A percentile compares a stretch with the other conserved stretches of the same genome.
phyloP scores from a whole-genome alignment of 176 grass and related monocot genomes.

The Elymus sibiricus region DNA sequence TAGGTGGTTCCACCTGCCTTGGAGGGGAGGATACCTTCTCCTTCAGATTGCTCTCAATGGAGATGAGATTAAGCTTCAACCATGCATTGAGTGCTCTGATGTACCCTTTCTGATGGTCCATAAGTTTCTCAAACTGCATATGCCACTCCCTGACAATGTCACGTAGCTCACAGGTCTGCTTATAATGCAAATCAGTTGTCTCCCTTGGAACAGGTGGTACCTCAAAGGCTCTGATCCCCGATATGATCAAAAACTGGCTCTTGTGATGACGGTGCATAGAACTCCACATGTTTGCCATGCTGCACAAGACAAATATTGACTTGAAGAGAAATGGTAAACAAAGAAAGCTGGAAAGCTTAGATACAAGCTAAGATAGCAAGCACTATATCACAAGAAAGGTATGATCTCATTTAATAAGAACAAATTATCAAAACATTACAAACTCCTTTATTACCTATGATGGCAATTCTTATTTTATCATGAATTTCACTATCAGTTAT shows the following conservation, averaged over 20 bases:
- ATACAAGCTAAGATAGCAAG: background rate
- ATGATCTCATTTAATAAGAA: conserved; percentile 12
- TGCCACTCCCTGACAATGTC: conserved; percentile 68
- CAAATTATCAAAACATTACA: conserved; percentile 8
- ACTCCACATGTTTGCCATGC: conserved; percentile 85
- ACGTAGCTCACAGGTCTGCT: conserved; percentile 56
- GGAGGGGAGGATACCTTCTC: conserved; percentile 84
- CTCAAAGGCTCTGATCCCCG: conserved; percentile 45
- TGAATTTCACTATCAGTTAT: background rate
- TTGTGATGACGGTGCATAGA: conserved; percentile 67
- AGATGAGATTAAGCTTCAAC: conserved; percentile 83
- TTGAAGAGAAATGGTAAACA: background rate
- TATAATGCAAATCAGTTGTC: conserved; percentile 61
- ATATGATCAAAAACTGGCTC: conserved; percentile 37
- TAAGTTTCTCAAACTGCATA: conserved; percentile 67
- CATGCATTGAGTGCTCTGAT: conserved; percentile 76
- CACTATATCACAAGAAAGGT: background rate
- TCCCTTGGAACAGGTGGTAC: conserved; percentile 48
- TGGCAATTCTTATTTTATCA: conserved; percentile 3
- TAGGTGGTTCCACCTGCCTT: conserved; percentile 53
- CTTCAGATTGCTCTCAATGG: conserved; percentile 87
- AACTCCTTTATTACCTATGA: conserved; percentile 6
- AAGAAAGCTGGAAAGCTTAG: background rate
- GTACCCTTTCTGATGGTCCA: conserved; percentile 76
- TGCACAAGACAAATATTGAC: conserved; percentile 27